Evolutionary conservation across 768 basidiomycete genomes (phyloP), one percentile per base, ranked within the genome.

Genomic region (Pholiota molesta): DNA sequence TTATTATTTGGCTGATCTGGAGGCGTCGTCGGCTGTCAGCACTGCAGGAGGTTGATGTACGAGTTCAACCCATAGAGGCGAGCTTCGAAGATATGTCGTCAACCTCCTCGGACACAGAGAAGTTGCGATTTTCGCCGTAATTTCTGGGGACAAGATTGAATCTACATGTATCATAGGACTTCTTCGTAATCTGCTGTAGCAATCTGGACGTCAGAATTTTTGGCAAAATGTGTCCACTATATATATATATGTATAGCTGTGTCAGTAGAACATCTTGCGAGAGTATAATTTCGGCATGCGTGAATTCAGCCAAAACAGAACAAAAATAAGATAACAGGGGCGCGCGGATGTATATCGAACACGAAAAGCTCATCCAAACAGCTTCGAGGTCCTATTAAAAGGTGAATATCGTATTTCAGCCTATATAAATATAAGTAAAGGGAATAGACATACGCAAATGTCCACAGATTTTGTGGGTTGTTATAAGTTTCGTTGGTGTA

Each of bases 401-500:
- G 31, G 9, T 31, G 9, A 5, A 31, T 4, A 31, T 31, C 31
- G 31, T n/a, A n/a, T 21, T 8, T 44, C n/a, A 44, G 42, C 47
- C 2, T 8, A 10, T 28, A 2, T 14, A 26, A 8, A 17, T 31
- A 37, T 40, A 51, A 10, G 45, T 9, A 51, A 19, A 19, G 19
- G 39, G 26, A 52, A 51, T 31, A 33, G 26, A 77, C 79, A 58
- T 74, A 85, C 85, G 83, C 83, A 57, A 84, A 86, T 6, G 66
- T 73, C 85, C 86, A 88, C 13, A 88, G 71, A 61, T 81, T 83
- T 57, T 86, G 83, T 0, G 86, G 86, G 67, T 87, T 81, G 71
- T 85, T 88, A 75, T 86, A 88, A 3, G 86, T 88, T 26, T 85
- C 83, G 51, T 71, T 73, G 1, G 86, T 87, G 69, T 87, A 88